These are phyloP conservation scores for Ascomycota sp. DNA, from an alignment of 2,329 filamentous ascomycete genomes.

Conservation along the genomic window DNA sequence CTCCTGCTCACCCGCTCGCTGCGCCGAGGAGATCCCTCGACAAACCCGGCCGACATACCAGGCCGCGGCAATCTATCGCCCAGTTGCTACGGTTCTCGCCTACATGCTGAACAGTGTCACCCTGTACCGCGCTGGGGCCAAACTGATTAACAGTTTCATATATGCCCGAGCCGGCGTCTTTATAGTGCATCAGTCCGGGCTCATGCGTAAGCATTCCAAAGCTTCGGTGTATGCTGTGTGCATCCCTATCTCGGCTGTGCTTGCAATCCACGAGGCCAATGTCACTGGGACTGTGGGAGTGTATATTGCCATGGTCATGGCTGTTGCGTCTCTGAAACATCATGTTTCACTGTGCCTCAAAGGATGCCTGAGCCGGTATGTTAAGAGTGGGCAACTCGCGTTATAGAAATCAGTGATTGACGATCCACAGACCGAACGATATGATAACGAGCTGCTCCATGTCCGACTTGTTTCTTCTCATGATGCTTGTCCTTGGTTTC, in stretches of 20 bases:
- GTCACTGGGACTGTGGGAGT: neutral
- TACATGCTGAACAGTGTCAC: neutral
- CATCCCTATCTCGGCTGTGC: constrained; percentile 1
- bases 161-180: constrained; percentile 1
- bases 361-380: neutral
- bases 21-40: constrained; percentile 1
- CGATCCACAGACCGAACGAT: neutral
- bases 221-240: constrained; percentile 1
- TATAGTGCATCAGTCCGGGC: constrained; percentile 1
- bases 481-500: constrained; percentile 1
- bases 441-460: neutral
- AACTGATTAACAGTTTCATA: constrained; percentile 1
- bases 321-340: neutral
- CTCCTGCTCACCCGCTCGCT: constrained; percentile 1
- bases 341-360: neutral
- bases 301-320: neutral
- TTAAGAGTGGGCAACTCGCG: neutral
- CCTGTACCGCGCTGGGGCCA: neutral
- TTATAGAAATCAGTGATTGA: neutral
- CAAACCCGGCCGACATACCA: constrained; percentile 1
- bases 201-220: constrained; percentile 1
- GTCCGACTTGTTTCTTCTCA: neutral
- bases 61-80: neutral
- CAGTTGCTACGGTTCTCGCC: neutral
- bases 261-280: constrained; percentile 1